phyloP scores from a whole-genome alignment of 345 rosid species.

The Citrus hindsii region DNA sequence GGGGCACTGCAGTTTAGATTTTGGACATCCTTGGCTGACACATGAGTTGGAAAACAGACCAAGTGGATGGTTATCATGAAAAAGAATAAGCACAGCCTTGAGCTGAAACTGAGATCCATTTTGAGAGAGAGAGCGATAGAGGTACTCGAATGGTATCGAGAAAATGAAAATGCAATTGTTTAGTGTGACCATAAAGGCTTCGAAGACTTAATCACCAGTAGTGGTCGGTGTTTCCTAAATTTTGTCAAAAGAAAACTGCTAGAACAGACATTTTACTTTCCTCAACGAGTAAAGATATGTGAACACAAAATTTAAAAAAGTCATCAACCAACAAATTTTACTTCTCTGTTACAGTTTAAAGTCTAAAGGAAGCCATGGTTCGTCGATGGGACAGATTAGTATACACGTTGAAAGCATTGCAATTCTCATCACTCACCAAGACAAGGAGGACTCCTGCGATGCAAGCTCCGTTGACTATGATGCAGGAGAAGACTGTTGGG shows the following conservation, averaged over 20 bases:
- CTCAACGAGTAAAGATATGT: too few species aligned
- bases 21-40: not conserved
- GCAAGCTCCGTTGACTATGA: not conserved
- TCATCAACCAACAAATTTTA: too few species aligned
- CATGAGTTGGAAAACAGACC: not conserved
- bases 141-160: not conserved
- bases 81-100: not conserved
- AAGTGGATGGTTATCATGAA: not conserved
- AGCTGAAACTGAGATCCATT: not conserved
- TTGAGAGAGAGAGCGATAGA: not conserved
- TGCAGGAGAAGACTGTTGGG: not conserved
- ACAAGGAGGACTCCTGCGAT: not conserved
- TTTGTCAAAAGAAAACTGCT: too few species aligned
- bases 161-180: not conserved
- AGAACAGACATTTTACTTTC: too few species aligned
- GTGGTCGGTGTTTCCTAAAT: too few species aligned
- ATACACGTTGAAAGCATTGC: not conserved
- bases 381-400: too few species aligned
- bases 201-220: too few species aligned
- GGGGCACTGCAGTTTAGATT: conserved; percentile 16
- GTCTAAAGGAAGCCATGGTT: too few species aligned
- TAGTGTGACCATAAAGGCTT: too few species aligned
- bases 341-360: too few species aligned
- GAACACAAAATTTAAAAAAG: too few species aligned
- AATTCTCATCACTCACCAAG: not conserved